Evolutionary conservation across 1,284 basidiomycete genomes (phyloP).

Genomic region (Moesziomyces antarcticus): DNA sequence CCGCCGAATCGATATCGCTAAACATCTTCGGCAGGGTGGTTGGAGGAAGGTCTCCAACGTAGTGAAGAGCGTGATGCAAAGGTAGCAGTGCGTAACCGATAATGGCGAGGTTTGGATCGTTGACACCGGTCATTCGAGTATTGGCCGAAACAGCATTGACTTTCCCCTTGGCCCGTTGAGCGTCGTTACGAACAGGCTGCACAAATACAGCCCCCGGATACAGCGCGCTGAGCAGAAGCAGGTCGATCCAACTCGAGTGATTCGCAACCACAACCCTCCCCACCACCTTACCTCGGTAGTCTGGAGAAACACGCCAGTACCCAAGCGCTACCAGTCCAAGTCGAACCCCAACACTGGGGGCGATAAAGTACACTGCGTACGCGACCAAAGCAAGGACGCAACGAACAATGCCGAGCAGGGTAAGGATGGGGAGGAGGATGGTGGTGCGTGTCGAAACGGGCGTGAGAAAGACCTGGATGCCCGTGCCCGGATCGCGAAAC

Average conservation of each 20-base stretch:
- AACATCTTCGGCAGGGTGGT: background rate
- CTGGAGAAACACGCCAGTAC: constrained; percentile 1
- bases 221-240: constrained; percentile 56
- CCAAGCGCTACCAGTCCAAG: constrained; percentile 16
- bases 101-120: constrained; percentile 10
- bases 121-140: constrained; percentile 22
- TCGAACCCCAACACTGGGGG: background rate
- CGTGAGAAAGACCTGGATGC: constrained; percentile 53
- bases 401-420: constrained; percentile 19
- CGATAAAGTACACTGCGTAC: constrained; percentile 10
- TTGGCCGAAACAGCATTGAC: constrained; percentile 45
- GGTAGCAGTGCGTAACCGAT: constrained; percentile 9
- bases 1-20: constrained; percentile 8
- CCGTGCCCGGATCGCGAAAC: constrained; percentile 50
- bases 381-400: constrained; percentile 3
- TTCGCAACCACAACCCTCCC: constrained; percentile 63
- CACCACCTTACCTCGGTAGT: constrained; percentile 13
- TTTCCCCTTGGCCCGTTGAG: constrained; percentile 35
- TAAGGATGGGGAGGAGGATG: constrained; percentile 13
- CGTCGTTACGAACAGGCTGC: constrained; percentile 31
- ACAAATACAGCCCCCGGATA: constrained; percentile 27
- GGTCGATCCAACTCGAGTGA: constrained; percentile 59
- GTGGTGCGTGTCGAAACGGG: constrained; percentile 20
- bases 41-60: constrained; percentile 25
- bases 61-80: background rate